Evolutionary conservation across 75 land plant species (phyloP).

Genomic region (Picea sitchensis): DNA sequence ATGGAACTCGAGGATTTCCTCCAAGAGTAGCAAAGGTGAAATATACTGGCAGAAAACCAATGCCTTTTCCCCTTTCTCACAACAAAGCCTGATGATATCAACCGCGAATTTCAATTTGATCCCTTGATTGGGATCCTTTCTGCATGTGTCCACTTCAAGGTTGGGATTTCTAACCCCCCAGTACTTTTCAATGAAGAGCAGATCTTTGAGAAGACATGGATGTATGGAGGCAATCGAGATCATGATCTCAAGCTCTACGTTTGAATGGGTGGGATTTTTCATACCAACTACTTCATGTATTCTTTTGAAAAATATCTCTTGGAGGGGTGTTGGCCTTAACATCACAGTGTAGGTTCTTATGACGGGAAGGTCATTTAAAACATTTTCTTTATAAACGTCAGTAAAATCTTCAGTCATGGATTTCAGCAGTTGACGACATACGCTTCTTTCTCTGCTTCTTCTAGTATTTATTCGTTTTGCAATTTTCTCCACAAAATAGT

Average conservation of each 20-base stretch:
- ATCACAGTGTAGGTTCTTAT: conserved; percentile 56
- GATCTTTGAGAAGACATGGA: conserved; percentile 41
- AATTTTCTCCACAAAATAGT: conserved; percentile 58
- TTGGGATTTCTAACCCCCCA: conserved; percentile 23
- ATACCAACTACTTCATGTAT: conserved; percentile 20
- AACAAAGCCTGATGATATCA: conserved; percentile 41
- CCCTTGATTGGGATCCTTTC: conserved; percentile 44
- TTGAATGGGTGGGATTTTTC: conserved; percentile 17
- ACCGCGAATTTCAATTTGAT: conserved; percentile 71
- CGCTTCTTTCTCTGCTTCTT: conserved; percentile 22
- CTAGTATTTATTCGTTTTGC: conserved; percentile 44
- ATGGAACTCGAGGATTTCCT: conserved; percentile 26
- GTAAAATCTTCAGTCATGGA: conserved; percentile 54
- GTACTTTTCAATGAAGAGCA: conserved; percentile 27
- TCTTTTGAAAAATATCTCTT: conserved; percentile 22
- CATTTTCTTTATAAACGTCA: conserved; percentile 59
- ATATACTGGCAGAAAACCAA: conserved; percentile 69
- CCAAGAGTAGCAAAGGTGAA: conserved; percentile 48
- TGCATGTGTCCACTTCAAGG: conserved; percentile 23
- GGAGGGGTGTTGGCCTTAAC: conserved; percentile 51
- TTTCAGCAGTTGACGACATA: conserved; percentile 45
- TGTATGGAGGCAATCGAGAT: conserved; percentile 58
- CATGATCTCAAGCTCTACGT: conserved; percentile 48
- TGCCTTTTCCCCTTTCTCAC: conserved; percentile 53
- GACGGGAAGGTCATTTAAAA: conserved; percentile 57